These are phyloP conservation scores for Ricinus communis DNA, from an alignment of 345 rosid genomes.

Conservation along the genomic window DNA sequence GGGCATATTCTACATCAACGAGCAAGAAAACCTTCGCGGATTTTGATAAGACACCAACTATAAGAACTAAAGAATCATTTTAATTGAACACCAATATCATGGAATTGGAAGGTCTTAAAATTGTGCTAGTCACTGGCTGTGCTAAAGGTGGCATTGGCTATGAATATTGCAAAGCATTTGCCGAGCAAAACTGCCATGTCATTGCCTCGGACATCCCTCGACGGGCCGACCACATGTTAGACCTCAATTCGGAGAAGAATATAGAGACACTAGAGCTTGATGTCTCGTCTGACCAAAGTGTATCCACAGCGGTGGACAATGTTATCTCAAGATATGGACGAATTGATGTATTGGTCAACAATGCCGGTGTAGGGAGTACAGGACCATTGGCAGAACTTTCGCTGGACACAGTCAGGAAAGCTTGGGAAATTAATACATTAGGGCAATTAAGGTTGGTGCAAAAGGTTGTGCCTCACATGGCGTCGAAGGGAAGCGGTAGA, in stretches of 20 bases:
- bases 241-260: conserved; percentile 27
- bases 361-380: conserved; percentile 55
- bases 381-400: conserved; percentile 62
- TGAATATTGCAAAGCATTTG: conserved; percentile 66
- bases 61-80: conserved; percentile 2
- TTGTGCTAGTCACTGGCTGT: conserved; percentile 64
- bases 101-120: conserved; percentile 39
- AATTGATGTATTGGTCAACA: conserved; percentile 51
- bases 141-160: conserved; percentile 69
- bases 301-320: conserved; percentile 29
- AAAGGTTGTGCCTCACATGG: conserved; percentile 69
- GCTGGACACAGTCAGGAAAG: conserved; percentile 38
- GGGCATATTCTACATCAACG: conserved; percentile 21
- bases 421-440: conserved; percentile 61
- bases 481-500: conserved; percentile 38
- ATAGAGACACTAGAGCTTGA: conserved; percentile 45
- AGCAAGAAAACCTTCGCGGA: conserved; percentile 18
- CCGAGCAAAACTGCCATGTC: conserved; percentile 50
- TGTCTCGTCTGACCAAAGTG: conserved; percentile 54
- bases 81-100: neutral
- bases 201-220: conserved; percentile 50
- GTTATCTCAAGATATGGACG: conserved; percentile 44
- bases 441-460: conserved; percentile 67
- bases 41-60: neutral
- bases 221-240: conserved; percentile 42